phyloP scores from a whole-genome alignment of 2,329 filamentous ascomycete species.

The Xylariaceae sp. region DNA sequence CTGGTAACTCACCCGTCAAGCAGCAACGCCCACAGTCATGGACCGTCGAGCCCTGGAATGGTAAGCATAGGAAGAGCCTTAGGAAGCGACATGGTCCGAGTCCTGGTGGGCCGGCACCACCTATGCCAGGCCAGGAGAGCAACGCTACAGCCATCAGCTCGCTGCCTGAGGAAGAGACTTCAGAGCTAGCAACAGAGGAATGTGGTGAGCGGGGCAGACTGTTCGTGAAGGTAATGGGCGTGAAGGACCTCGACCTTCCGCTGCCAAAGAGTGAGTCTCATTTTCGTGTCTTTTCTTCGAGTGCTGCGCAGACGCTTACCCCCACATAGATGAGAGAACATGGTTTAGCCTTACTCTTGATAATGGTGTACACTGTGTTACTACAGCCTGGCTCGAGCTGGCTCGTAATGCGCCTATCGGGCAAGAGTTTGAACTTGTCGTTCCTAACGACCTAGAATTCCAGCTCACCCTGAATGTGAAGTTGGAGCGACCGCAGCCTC shows the following conservation, averaged over 20 bases:
- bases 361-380: constrained; percentile 96
- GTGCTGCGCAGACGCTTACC: constrained; percentile 19
- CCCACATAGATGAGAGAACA: constrained; percentile 72
- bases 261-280: constrained; percentile 79
- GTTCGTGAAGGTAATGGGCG: constrained; percentile 98
- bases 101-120: constrained; percentile 69
- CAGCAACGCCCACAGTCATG: constrained; percentile 85
- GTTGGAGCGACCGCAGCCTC: constrained; percentile 76
- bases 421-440: constrained; percentile 96
- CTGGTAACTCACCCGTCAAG: constrained; percentile 71
- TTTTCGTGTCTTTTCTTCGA: neutral
- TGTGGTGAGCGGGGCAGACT: constrained; percentile 85
- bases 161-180: constrained; percentile 69
- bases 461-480: constrained; percentile 97
- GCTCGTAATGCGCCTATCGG: constrained; percentile 92
- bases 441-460: constrained; percentile 97
- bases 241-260: constrained; percentile 92
- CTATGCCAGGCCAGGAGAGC: constrained; percentile 85
- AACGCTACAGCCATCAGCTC: constrained; percentile 69
- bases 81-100: constrained; percentile 56
- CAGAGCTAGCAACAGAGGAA: constrained; percentile 67
- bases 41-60: constrained; percentile 97
- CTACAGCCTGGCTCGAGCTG: constrained; percentile 91
- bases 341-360: constrained; percentile 98
- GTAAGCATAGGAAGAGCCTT: constrained; percentile 67